phyloP scores from a whole-genome alignment of 371 early-diverging fungal genomes.

The Mortierella sp. region DNA sequence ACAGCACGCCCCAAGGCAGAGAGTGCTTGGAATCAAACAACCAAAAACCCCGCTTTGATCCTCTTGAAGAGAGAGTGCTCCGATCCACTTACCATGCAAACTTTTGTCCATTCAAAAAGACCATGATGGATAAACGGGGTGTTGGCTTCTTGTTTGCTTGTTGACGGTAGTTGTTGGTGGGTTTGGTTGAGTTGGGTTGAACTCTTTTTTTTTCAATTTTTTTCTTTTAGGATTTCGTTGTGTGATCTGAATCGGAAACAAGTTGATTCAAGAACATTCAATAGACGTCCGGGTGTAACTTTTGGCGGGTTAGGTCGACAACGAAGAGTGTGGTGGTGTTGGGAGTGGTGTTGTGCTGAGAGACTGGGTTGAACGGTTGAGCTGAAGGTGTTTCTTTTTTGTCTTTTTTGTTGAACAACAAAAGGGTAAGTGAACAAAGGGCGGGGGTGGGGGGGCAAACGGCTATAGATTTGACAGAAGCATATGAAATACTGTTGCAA shows the following conservation, averaged over 20 bases:
- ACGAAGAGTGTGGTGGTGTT: not conserved
- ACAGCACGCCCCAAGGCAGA: not conserved
- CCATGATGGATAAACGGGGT: conserved; percentile 36
- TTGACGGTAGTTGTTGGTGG: not conserved
- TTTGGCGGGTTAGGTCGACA: not conserved
- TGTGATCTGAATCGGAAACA: conserved; percentile 26
- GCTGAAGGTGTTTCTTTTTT: not conserved
- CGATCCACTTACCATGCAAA: conserved; percentile 60
- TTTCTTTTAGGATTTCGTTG: not conserved
- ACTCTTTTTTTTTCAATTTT: conserved; percentile 7
- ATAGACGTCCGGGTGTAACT: conserved; percentile 3
- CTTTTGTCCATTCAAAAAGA: conserved; percentile 61
- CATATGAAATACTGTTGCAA: conserved; percentile 21
- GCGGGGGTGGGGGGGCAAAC: conserved; percentile 23
- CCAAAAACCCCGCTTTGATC: not conserved
- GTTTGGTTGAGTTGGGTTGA: not conserved
- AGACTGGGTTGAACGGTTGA: not conserved
- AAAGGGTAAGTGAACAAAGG: conserved; percentile 9
- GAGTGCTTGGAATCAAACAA: conserved; percentile 1
- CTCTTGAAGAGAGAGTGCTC: not conserved
- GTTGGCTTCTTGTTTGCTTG: not conserved
- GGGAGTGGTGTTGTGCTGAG: not conserved
- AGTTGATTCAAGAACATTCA: conserved; percentile 33
- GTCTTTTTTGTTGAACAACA: conserved; percentile 11
- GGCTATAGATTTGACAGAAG: conserved; percentile 43